Percentiles rank a stretch among this genome's conserved stretches.
These are phyloP conservation scores for Warburgia ugandensis DNA, from an alignment of 164 flowering plant species.

Conservation along the genomic window DNA sequence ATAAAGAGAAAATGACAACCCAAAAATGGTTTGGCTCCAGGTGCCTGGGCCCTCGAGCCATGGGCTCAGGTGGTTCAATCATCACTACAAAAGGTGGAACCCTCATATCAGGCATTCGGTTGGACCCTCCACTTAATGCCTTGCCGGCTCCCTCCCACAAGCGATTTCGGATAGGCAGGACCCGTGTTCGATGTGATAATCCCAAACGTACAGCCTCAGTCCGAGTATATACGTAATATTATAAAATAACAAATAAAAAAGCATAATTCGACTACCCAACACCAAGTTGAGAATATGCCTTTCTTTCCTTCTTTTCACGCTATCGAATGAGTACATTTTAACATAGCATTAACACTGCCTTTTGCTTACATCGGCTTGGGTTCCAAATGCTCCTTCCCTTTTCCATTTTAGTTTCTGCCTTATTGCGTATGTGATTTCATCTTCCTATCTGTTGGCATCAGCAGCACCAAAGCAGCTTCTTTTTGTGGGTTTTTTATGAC, in stretches of 20 bases:
- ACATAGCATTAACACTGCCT: too few species aligned
- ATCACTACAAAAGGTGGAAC: conserved; percentile 4
- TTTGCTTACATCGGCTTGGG: neutral
- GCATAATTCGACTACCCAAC: too few species aligned
- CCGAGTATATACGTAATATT: too few species aligned
- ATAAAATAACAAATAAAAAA: neutral
- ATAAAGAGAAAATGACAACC: neutral
- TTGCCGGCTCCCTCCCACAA: conserved; percentile 9
- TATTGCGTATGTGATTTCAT: neutral
- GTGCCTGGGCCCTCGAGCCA: neutral
- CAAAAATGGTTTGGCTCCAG: neutral
- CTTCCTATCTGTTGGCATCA: conserved; percentile 1
- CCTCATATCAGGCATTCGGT: conserved; percentile 8
- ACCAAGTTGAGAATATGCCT: neutral
- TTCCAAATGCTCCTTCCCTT: neutral
- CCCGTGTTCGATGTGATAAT: too few species aligned
- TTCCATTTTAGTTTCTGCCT: neutral
- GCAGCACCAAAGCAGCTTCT: too few species aligned
- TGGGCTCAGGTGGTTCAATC: conserved; percentile 9
- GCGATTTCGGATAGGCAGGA: too few species aligned
- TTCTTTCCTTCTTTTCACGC: neutral
- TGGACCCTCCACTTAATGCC: conserved; percentile 7
- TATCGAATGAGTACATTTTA: too few species aligned
- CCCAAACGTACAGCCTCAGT: too few species aligned
- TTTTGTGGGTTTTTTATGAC: neutral